These are phyloP conservation scores for Tulasnella sp. DNA, from an alignment of 768 basidiomycete genomes.

Conservation along the genomic window DNA sequence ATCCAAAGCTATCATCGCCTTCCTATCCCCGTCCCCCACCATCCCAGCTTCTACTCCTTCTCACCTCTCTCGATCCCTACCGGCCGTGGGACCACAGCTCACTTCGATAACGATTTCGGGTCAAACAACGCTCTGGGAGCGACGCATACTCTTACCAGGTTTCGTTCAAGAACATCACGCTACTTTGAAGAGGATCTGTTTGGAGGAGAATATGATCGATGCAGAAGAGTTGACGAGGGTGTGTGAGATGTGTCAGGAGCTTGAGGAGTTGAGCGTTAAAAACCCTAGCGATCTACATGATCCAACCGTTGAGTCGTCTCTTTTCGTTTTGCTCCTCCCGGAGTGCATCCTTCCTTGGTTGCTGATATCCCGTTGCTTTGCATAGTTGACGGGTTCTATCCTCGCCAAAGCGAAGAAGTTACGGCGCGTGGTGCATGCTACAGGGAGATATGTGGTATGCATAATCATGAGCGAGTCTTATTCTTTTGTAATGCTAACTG, in stretches of 20 bases:
- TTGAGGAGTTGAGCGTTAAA: slow-evolving; percentile 12
- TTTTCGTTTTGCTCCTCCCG: not conserved
- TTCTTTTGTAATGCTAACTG: not conserved
- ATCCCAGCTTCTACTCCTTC: not conserved
- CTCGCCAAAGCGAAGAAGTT: slow-evolving; percentile 7
- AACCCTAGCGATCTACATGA: slow-evolving; percentile 15
- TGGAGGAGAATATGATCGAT: slow-evolving; percentile 16
- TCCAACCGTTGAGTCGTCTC: not conserved
- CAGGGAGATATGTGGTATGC: slow-evolving; percentile 9
- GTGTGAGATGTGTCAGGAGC: slow-evolving; percentile 12
- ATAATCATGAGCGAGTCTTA: not conserved
- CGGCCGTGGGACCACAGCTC: not conserved
- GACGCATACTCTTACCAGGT: slow-evolving; percentile 9
- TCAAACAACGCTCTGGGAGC: slow-evolving; percentile 15
- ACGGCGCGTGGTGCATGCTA: slow-evolving; percentile 1
- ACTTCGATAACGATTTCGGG: slow-evolving; percentile 11
- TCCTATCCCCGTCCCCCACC: slow-evolving; percentile 7
- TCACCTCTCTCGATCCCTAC: not conserved
- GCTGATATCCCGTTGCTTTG: not conserved
- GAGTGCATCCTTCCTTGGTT: no score
- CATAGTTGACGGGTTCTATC: slow-evolving; percentile 7
- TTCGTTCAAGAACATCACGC: slow-evolving; percentile 4
- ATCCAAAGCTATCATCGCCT: slow-evolving; percentile 10
- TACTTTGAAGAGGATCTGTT: slow-evolving; percentile 12
- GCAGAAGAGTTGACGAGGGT: slow-evolving; percentile 3